Percentiles rank a stretch among this genome's conserved stretches.
Evolutionary conservation across 352 stramenopile species (phyloP).

Genomic region (Pythium volutum): DNA sequence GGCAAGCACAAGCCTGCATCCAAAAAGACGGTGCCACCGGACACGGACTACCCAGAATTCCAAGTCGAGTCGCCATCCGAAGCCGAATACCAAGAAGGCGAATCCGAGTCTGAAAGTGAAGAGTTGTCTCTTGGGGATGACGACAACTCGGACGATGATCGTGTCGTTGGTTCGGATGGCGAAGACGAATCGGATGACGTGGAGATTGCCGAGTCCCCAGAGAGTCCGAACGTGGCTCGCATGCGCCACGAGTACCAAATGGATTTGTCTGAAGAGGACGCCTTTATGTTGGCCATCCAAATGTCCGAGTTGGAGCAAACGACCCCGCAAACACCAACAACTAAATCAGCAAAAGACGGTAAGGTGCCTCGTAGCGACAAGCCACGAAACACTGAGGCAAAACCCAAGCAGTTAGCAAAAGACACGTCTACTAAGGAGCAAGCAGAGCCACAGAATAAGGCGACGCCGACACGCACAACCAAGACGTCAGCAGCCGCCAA

Average conservation of each 20-base stretch:
- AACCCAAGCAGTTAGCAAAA: background rate
- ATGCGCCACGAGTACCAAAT: conserved; percentile 40
- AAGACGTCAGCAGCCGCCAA: background rate
- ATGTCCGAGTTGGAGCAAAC: conserved; percentile 42
- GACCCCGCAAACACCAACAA: background rate
- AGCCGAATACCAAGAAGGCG: conserved; percentile 45
- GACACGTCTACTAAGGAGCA: background rate
- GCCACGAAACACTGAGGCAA: background rate
- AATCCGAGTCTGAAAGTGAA: conserved; percentile 42
- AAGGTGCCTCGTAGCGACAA: no score
- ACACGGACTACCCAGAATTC: conserved; percentile 32
- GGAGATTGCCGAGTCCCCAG: conserved; percentile 9
- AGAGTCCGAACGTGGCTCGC: conserved; percentile 33
- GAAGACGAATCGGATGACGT: conserved; percentile 33
- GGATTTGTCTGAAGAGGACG: conserved; percentile 44
- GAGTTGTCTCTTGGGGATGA: conserved; percentile 45
- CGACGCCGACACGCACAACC: background rate
- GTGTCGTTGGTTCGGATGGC: conserved; percentile 37
- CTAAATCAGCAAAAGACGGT: background rate
- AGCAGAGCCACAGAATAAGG: background rate
- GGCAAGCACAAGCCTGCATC: conserved; percentile 30
- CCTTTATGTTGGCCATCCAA: conserved; percentile 39
- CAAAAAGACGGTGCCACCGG: conserved; percentile 15
- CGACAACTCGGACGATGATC: conserved; percentile 64
- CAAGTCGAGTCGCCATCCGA: conserved; percentile 29